A percentile compares a stretch with the other conserved stretches of the same genome.
These are phyloP conservation scores for Podospora sp. DNA, from an alignment of 495 filamentous ascomycete genomes.

Conservation along the genomic window DNA sequence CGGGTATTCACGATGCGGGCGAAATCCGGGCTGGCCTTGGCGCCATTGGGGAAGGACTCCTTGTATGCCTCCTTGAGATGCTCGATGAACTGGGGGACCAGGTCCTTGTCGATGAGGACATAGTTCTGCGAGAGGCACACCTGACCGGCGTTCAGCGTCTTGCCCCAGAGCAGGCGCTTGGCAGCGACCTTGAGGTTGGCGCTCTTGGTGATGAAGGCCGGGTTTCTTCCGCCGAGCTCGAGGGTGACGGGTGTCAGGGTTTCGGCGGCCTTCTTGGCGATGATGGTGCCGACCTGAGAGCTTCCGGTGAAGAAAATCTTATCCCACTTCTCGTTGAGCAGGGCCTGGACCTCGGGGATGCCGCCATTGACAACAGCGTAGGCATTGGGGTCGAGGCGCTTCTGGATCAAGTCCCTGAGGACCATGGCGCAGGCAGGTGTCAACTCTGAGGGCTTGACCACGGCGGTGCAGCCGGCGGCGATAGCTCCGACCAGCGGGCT, in stretches of 20 bases:
- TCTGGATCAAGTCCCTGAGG: slow-evolving; percentile 73
- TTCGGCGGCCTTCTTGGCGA: slow-evolving; percentile 90
- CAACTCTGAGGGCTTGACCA: slow-evolving; percentile 88
- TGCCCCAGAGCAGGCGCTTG: slow-evolving; percentile 82
- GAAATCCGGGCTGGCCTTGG: slow-evolving; percentile 72
- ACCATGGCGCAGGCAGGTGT: slow-evolving; percentile 74
- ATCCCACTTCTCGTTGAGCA: slow-evolving; percentile 90
- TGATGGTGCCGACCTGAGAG: slow-evolving; percentile 75
- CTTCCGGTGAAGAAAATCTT: slow-evolving; percentile 97
- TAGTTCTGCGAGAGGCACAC: slow-evolving; percentile 91
- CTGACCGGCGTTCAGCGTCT: slow-evolving; percentile 82
- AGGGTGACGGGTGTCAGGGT: slow-evolving; percentile 85
- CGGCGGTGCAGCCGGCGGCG: slow-evolving; percentile 82
- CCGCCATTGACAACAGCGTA: slow-evolving; percentile 81
- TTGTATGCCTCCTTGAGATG: slow-evolving; percentile 70
- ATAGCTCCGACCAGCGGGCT: slow-evolving; percentile 87
- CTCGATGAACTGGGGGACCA: slow-evolving; percentile 71
- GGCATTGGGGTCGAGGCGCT: slow-evolving; percentile 72
- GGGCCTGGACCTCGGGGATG: slow-evolving; percentile 74
- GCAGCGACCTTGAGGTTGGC: slow-evolving; percentile 82
- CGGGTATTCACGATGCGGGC: slow-evolving; percentile 74
- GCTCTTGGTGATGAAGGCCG: slow-evolving; percentile 82
- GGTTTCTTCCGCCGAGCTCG: slow-evolving; percentile 90
- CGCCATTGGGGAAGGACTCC: slow-evolving; percentile 84
- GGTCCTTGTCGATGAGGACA: slow-evolving; percentile 73